Evolutionary conservation across 139 green algal genomes (phyloP).

Genomic region (Pleodorina starrii): DNA sequence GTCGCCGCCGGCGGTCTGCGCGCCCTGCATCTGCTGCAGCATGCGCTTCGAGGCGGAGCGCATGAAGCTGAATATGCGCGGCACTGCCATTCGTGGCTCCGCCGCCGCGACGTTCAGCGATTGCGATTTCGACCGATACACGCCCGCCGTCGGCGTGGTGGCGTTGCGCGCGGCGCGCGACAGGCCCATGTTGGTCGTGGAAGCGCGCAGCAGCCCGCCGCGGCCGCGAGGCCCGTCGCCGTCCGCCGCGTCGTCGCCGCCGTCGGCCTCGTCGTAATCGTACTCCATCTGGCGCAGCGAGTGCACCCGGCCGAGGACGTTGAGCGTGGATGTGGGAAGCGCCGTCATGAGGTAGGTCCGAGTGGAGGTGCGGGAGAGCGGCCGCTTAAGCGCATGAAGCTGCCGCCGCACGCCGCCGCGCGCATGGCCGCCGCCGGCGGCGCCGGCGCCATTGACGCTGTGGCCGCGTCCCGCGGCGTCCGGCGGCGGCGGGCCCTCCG

Average conservation of each 20-base stretch:
- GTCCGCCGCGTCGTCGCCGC: not conserved
- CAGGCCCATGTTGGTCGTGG: not conserved
- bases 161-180: not conserved
- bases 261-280: not conserved
- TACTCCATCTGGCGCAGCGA: slow-evolving; percentile 14
- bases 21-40: slow-evolving; percentile 1
- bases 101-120: slow-evolving; percentile 16
- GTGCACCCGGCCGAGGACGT: slow-evolving; percentile 24
- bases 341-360: slow-evolving; percentile 18
- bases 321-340: slow-evolving; percentile 42
- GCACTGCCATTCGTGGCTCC: slow-evolving; percentile 29
- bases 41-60: slow-evolving; percentile 2
- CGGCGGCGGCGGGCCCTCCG: not conserved
- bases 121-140: not conserved
- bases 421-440: not conserved
- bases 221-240: not conserved
- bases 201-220: not conserved
- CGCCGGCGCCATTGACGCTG: slow-evolving; percentile 10
- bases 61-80: slow-evolving; percentile 47
- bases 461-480: not conserved
- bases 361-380: slow-evolving; percentile 38
- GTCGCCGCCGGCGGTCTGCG: not conserved
- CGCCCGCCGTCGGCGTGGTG: not conserved
- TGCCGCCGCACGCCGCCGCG: slow-evolving; percentile 20
- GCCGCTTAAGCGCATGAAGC: slow-evolving; percentile 20